These are phyloP conservation scores for Apophysomyces sp. DNA, from an alignment of 371 early-diverging fungal species.

Conservation along the genomic window DNA sequence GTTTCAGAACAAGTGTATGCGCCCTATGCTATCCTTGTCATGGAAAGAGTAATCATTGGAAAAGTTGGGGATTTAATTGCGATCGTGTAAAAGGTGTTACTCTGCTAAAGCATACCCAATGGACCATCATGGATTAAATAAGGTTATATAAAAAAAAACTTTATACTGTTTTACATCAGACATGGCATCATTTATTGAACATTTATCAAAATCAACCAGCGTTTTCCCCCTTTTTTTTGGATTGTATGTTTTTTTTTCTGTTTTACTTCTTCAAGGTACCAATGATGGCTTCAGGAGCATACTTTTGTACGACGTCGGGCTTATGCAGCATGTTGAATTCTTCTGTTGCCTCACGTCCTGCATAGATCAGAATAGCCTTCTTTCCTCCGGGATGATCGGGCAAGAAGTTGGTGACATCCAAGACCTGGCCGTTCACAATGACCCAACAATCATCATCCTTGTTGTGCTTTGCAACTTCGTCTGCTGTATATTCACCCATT, in stretches of 20 bases:
- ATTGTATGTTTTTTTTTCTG: not conserved
- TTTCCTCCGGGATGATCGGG: constrained; percentile 84
- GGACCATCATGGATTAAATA: constrained; percentile 37
- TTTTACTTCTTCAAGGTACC: constrained; percentile 62
- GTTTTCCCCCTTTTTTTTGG: not conserved
- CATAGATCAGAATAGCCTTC: constrained; percentile 83
- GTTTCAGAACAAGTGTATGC: constrained; percentile 43
- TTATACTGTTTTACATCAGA: no score
- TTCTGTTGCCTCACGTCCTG: constrained; percentile 84
- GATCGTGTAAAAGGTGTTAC: constrained; percentile 58
- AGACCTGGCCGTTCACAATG: constrained; percentile 87
- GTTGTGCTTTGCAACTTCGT: constrained; percentile 88
- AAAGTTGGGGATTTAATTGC: constrained; percentile 60
- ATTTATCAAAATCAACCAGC: not conserved
- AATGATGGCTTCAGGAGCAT: constrained; percentile 81
- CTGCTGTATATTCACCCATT: constrained; percentile 52
- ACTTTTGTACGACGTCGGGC: constrained; percentile 84
- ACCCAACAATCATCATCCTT: constrained; percentile 94
- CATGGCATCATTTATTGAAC: no score
- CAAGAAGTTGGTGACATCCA: constrained; percentile 92
- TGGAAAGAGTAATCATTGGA: constrained; percentile 58
- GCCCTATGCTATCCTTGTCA: constrained; percentile 61
- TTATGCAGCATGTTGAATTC: constrained; percentile 94
- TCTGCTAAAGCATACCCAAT: constrained; percentile 28
- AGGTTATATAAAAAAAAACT: no score